These are phyloP conservation scores for Rubroboletus satanas DNA, from an alignment of 768 basidiomycete genomes.

Conservation along the genomic window DNA sequence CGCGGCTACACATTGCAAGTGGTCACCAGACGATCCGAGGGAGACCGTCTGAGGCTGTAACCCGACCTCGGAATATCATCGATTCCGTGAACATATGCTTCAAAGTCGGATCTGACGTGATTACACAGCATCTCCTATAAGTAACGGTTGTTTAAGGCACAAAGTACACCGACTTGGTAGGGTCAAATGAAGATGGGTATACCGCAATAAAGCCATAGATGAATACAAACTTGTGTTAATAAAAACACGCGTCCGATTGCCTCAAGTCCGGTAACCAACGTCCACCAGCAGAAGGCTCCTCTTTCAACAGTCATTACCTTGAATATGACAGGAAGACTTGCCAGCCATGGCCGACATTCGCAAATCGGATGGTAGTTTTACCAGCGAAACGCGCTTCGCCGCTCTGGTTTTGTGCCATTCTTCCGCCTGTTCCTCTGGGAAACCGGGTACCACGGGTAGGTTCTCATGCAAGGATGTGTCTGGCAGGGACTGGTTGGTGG, in stretches of 20 bases:
- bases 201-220: neutral
- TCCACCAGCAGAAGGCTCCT: constrained; percentile 6
- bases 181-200: constrained; percentile 4
- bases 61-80: too few species aligned
- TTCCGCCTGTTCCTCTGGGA: constrained; percentile 69
- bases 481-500: constrained; percentile 17
- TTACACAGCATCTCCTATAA: too few species aligned
- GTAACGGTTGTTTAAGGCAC: neutral
- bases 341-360: constrained; percentile 24
- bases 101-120: too few species aligned
- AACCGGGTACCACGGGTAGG: constrained; percentile 45
- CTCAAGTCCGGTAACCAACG: constrained; percentile 2
- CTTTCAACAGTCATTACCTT: constrained; percentile 4
- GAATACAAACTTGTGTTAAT: constrained; percentile 2
- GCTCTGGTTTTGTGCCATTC: constrained; percentile 84
- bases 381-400: constrained; percentile 81
- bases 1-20: too few species aligned
- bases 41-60: too few species aligned
- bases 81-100: too few species aligned
- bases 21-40: too few species aligned
- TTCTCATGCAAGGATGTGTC: constrained; percentile 40
- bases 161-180: neutral
- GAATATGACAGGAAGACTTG: constrained; percentile 11
- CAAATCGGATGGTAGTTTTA: constrained; percentile 61
- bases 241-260: constrained; percentile 1